Base-by-base conservation (phyloP, 1,284 basidiomycete genomes). In the Heterobasidion parviporum region DNA sequence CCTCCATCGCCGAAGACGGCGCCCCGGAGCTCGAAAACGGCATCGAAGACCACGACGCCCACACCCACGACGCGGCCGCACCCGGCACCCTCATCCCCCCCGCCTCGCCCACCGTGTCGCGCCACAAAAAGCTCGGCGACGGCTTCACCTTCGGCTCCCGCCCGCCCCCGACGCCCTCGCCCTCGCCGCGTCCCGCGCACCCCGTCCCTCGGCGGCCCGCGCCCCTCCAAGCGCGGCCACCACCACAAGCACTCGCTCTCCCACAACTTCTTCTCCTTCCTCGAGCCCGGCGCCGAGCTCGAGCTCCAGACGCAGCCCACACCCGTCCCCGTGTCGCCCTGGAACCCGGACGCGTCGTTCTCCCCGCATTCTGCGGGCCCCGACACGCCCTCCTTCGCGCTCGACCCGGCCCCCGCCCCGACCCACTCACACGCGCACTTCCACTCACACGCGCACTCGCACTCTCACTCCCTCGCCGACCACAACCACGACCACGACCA, bases 221-320 rank as follows among this genome's bases (percentile, higher is more conserved):
- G 70, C 15, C 67, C 77, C 20, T 74, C 80, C 16, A 77, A 87
- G 41, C 74, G 87, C 54, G 91, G 91, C 0, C 92, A 94, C 65
- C 92, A 94, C 70, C 94, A 97, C 66, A 91, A 93, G 66, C 94
- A 96, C 70, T 97, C 93, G 0, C 70, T 95, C 26, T 96, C 93
- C 1, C 94, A 96, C 70, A 94, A 92, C 67, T 94, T 96, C 72
- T 96, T 96, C 73, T 72, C 71, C n/a, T 73, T 74, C 61, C 68
- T 73, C 5, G 72, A 74, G 53, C 72, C 72, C 0, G 72, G 71
- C 15, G 60, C 60, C 12, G 53, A 55, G 26, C 18, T 61, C 1
- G 62, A 76, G 15, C 64, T 80, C 44, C 75, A 78, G 55, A 79
- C 78, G 0, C 76, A 75, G 59, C 76, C 79, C 2, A 76, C 78